Conservation (phyloP, 208 protist species). For the Crithidia mellificae region DNA sequence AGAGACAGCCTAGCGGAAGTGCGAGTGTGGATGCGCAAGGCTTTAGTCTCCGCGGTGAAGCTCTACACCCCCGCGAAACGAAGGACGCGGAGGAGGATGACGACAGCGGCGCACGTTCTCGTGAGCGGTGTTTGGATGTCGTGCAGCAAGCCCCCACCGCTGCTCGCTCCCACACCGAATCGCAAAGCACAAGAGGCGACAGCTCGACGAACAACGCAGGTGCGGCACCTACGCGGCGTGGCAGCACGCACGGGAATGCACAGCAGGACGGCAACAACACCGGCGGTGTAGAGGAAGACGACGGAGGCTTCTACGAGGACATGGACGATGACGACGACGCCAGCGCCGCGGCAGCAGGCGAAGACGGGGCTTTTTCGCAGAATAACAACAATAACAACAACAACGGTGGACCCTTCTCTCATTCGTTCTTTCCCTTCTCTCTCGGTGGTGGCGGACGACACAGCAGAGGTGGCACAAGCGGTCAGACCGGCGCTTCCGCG, state of each 20-base stretch:
- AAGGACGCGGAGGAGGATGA: not conserved
- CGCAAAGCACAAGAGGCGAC: not conserved
- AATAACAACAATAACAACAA: no score
- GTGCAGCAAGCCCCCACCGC: slow-evolving; percentile 17
- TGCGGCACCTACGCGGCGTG: no score
- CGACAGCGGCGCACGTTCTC: not conserved
- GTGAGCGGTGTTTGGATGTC: slow-evolving; percentile 7
- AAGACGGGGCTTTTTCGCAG: no score
- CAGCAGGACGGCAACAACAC: not conserved
- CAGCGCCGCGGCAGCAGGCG: not conserved
- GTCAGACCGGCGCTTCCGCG: no score
- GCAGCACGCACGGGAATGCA: not conserved
- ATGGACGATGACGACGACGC: not conserved
- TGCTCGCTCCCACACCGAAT: slow-evolving; percentile 4
- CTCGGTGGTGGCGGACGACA: not conserved
- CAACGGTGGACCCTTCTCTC: not conserved
- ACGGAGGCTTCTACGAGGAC: no score
- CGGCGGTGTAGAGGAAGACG: not conserved
- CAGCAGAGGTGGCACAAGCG: no score
- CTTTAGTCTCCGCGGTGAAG: no score
- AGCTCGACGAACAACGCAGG: not conserved
- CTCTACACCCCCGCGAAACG: not conserved
- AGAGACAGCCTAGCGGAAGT: no score
- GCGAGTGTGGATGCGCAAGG: no score
- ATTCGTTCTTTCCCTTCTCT: not conserved